Base-by-base conservation (phyloP, 768 basidiomycete genomes). In the Coprinopsis cinerea region DNA sequence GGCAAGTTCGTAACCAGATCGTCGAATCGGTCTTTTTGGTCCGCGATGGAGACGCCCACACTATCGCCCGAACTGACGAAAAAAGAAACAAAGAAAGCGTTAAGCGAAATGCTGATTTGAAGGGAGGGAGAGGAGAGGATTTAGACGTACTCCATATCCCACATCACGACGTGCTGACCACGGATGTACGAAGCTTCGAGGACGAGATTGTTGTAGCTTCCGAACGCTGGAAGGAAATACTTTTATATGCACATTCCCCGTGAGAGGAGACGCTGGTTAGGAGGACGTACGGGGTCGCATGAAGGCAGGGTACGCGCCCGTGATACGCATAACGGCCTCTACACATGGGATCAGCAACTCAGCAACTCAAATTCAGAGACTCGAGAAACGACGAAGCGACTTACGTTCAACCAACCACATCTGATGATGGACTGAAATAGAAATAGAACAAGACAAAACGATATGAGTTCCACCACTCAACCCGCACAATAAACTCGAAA, bases 181-280 rank as follows among this genome's bases (percentile, higher is more conserved):
- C 64, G 60, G 9, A 52, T 24, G 5, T 40, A 47, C 0, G 62
- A 63, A 2, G 62, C 66, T 11, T 63, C 50, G 6, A 61, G 55
- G 7, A 71, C 71, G 18, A 63, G 58, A 47, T 73, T 64, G 51
- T 72, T 72, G 59, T 67, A 71, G 25, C 58, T 61, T 1, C 72
- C 73, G 47, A 65, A 74, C 1, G 72, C 70, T 71, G 51, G 13
- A 14, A 10, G n/a, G 4, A 4, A 4, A 4, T 15, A n/a, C 7
- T 25, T 28, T n/a, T n/a, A n/a, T n/a, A 20, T 7, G 47, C 15
- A 3, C 25, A 23, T 23, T 14, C 20, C n/a, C n/a, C n/a, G n/a
- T n/a, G n/a, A n/a, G n/a, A 27, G 20, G 27, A 5, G 39, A 2
- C 10, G 5, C 9, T 1, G 11, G 22, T 7, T 24, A 28, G 18